Conservation (phyloP, 257 asterid species). For the Ophiorrhiza pumila region DNA sequence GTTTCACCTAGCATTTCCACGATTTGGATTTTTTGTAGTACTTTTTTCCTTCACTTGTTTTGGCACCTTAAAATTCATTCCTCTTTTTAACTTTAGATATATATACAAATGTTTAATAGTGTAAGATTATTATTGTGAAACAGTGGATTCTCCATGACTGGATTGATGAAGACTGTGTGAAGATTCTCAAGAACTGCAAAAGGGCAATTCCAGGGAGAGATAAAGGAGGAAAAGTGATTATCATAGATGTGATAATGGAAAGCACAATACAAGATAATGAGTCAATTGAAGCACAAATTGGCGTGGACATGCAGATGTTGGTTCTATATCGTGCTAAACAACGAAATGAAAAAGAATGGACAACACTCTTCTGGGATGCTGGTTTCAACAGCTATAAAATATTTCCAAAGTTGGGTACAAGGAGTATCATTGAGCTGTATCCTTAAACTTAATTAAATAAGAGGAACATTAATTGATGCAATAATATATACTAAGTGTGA, state of each 20-base stretch:
- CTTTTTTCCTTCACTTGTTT: too few relatives aligned
- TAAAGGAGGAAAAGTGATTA: conserved; percentile 20
- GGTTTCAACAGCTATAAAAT: conserved; percentile 24
- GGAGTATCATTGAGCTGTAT: conserved; percentile 25
- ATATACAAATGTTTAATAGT: too few relatives aligned
- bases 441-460: conserved; percentile 15
- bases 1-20: too few relatives aligned
- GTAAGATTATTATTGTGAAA: background rate
- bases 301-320: conserved; percentile 17
- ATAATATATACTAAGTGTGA: too few relatives aligned
- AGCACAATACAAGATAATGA: background rate
- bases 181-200: conserved; percentile 22
- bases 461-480: too few relatives aligned
- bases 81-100: too few relatives aligned
- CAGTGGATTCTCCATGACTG: conserved; percentile 22
- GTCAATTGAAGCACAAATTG: background rate
- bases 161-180: conserved; percentile 21
- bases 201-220: conserved; percentile 14
- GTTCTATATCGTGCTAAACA: conserved; percentile 4
- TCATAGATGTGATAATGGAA: conserved; percentile 11
- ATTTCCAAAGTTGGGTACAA: conserved; percentile 18
- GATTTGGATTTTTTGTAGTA: too few relatives aligned
- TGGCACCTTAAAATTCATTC: too few relatives aligned
- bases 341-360: conserved; percentile 23
- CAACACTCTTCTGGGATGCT: conserved; percentile 16